A percentile compares a stretch with the other conserved stretches of the same genome.
phyloP scores from a whole-genome alignment of 352 stramenopile species.

The Pythium inflatum region DNA sequence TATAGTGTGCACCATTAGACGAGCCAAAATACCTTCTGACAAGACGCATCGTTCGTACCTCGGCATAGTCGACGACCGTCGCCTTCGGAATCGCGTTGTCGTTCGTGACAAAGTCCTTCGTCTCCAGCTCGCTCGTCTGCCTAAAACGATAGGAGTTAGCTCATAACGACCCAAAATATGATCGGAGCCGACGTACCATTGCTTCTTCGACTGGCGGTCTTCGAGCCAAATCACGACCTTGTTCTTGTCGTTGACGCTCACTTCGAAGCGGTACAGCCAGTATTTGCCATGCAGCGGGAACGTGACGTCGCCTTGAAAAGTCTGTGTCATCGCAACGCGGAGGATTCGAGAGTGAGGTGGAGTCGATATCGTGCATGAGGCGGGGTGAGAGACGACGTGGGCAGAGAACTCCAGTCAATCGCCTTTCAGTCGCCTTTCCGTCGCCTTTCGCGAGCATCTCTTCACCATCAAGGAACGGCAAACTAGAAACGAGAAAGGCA shows the following conservation, averaged over 20 bases:
- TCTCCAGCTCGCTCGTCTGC: background rate
- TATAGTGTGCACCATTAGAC: too few relatives aligned
- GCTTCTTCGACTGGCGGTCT: slow-evolving; percentile 5
- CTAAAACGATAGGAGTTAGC: background rate
- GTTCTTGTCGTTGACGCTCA: slow-evolving; percentile 8
- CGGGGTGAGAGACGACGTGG: too few relatives aligned
- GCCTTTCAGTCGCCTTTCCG: too few relatives aligned
- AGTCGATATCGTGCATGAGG: too few relatives aligned
- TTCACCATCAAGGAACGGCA: too few relatives aligned
- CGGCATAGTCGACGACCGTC: slow-evolving; percentile 5
- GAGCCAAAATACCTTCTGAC: too few relatives aligned
- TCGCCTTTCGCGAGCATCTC: too few relatives aligned
- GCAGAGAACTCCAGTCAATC: too few relatives aligned
- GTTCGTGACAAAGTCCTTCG: slow-evolving; percentile 9
- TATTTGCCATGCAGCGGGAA: background rate
- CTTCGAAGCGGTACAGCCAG: slow-evolving; percentile 12
- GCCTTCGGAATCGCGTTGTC: slow-evolving; percentile 20
- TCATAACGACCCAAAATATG: background rate
- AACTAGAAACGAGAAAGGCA: too few relatives aligned
- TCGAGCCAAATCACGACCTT: slow-evolving; percentile 19
- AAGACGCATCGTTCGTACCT: too few relatives aligned
- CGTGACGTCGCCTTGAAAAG: background rate
- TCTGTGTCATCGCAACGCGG: background rate
- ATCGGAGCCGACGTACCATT: slow-evolving; percentile 1
- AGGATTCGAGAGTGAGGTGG: too few relatives aligned